Base-by-base conservation (phyloP, 768 basidiomycete genomes). In the Mycena epipterygia region DNA sequence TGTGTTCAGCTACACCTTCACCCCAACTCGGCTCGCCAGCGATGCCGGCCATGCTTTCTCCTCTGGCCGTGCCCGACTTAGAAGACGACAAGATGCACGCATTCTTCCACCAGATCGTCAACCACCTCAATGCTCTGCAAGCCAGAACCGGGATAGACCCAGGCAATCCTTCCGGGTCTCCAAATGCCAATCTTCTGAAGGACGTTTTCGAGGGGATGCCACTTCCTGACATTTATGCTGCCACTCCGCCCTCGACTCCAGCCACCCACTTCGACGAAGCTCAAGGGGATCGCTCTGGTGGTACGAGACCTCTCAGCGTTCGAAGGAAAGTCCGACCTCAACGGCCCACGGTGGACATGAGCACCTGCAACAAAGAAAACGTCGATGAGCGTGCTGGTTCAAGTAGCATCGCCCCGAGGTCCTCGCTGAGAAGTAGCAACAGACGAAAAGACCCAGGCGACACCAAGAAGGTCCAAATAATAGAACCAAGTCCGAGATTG, bases 81-180 rank as follows among this genome's bases (percentile, higher is more conserved):
- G 86, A 92, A 73, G 92, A 96, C 75, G 89, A 89, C 60, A 90
- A 88, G 51, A 89, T 97, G 75, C 94, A 95, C 73, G 82, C 89
- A 52, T 97, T 97, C 83, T 94, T 96, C 80, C 86, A 93, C 63
- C 94, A 97, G 79, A 91, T 96, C 52, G 93, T 91, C 11, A 89
- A 92, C 53, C 93, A 94, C 77, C 87, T 96, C 64, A 90, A 91
- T 74, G 86, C 87, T 49, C 89, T 95, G 83, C 90, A 93, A 75
- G 84, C 86, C 42, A 87, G 87, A 57, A 85, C 88, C 17, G 78
- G 64, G 19, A 37, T 58, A 42, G 67, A 64, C 33, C 73, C 76
- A 48, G 63, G 71, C n/a, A 63, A n/a, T 14, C 32, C 49, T 30
- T 33, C 30, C 27, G 62, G 19, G 39, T 71, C 75, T 66, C 73